Conservation (phyloP, 495 filamentous ascomycete species). For the Lophiostoma macrostomum region DNA sequence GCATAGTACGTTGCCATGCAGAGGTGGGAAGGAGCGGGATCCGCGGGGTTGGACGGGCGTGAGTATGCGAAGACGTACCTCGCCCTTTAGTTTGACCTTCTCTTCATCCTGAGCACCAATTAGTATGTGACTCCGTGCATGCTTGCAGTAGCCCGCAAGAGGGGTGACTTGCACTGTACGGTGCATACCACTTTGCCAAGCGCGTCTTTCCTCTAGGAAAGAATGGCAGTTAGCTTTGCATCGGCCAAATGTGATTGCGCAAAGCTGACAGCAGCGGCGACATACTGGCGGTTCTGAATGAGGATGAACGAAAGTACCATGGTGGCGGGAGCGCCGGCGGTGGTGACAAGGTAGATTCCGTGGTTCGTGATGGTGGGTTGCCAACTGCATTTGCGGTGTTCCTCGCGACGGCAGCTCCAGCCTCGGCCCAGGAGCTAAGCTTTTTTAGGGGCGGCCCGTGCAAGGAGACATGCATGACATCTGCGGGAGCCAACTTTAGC, state of each 20-base stretch:
- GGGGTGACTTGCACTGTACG: slow-evolving; percentile 67
- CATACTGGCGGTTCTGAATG: slow-evolving; percentile 36
- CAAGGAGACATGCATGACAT: slow-evolving; percentile 3
- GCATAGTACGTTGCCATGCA: neutral
- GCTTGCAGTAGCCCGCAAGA: slow-evolving; percentile 1
- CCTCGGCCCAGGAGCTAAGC: neutral
- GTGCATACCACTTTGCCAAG: slow-evolving; percentile 97
- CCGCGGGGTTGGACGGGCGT: neutral
- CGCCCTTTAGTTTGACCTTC: slow-evolving; percentile 84
- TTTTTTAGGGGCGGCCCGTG: neutral
- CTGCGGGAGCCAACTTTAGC: slow-evolving; percentile 1
- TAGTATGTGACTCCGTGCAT: slow-evolving; percentile 6
- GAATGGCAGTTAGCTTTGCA: neutral
- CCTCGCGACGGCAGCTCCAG: neutral
- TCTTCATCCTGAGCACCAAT: slow-evolving; percentile 67
- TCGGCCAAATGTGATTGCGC: neutral
- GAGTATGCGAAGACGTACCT: slow-evolving; percentile 30
- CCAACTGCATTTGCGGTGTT: slow-evolving; percentile 12
- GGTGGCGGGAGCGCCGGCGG: slow-evolving; percentile 1
- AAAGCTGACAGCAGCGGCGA: slow-evolving; percentile 13
- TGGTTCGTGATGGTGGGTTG: slow-evolving; percentile 10
- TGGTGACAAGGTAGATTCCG: slow-evolving; percentile 5
- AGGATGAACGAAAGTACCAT: slow-evolving; percentile 36
- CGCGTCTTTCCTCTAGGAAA: slow-evolving; percentile 87
- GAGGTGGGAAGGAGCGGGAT: neutral